These are phyloP conservation scores for Chrysoporthe puriensis DNA, from an alignment of 2,329 filamentous ascomycete species.

Conservation along the genomic window DNA sequence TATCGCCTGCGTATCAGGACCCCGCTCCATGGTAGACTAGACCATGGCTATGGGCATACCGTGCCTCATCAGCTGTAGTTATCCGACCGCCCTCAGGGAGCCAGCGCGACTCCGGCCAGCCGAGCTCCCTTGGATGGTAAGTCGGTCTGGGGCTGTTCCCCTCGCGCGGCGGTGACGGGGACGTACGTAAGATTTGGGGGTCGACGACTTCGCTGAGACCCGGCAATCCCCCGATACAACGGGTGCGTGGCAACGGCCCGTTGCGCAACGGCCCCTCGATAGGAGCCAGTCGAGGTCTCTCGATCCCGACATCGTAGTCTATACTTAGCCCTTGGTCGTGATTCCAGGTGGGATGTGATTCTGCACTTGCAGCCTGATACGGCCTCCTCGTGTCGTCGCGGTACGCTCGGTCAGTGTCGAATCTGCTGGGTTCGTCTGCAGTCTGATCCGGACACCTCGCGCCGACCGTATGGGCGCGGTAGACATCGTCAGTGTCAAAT, in stretches of 20 bases:
- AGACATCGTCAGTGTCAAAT: not conserved
- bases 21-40: not conserved
- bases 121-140: not conserved
- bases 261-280: not conserved
- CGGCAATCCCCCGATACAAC: not conserved
- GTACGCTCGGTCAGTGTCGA: too few relatives aligned
- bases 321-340: conserved; percentile 6
- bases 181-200: not conserved
- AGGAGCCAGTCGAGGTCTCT: not conserved
- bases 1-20: not conserved
- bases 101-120: not conserved
- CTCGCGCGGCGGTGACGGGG: not conserved
- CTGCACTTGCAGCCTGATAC: not conserved
- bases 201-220: not conserved
- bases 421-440: too few relatives aligned
- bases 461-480: too few relatives aligned
- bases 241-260: not conserved
- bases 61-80: not conserved
- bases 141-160: not conserved
- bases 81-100: not conserved
- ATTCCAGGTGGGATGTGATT: not conserved
- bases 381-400: too few relatives aligned
- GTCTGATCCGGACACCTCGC: too few relatives aligned
- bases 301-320: conserved; percentile 5
- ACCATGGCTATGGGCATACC: not conserved